Evolutionary conservation across 1,139 yeast genomes (phyloP).

Genomic region (Meyerozyma carpophila): DNA sequence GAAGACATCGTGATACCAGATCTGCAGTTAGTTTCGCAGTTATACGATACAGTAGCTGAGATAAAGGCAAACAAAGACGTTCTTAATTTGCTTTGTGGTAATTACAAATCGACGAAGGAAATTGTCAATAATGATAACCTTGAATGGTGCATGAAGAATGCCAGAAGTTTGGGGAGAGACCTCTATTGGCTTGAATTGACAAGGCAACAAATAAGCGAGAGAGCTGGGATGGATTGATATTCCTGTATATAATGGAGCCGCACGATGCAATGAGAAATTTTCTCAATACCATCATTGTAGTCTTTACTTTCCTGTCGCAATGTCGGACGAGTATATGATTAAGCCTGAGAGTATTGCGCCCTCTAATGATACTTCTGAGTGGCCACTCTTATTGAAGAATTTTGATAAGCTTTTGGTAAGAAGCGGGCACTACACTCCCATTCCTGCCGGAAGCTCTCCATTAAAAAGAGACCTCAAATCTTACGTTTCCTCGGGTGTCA

Average conservation of each 20-base stretch:
- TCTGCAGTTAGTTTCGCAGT: slow-evolving; percentile 36
- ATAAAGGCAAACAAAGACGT: slow-evolving; percentile 70
- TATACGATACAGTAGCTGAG: slow-evolving; percentile 63
- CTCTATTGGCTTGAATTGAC: slow-evolving; percentile 53
- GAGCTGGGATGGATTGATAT: slow-evolving; percentile 12
- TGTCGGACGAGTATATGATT: slow-evolving; percentile 68
- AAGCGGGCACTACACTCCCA: slow-evolving; percentile 95
- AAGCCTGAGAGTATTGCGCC: slow-evolving; percentile 86
- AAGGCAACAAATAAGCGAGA: slow-evolving; percentile 27
- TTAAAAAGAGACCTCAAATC: slow-evolving; percentile 88
- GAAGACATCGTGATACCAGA: slow-evolving; percentile 39
- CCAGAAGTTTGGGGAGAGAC: slow-evolving; percentile 68
- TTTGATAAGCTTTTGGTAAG: slow-evolving; percentile 91
- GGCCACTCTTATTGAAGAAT: slow-evolving; percentile 94
- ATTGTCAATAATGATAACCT: slow-evolving; percentile 32
- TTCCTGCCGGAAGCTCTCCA: slow-evolving; percentile 93
- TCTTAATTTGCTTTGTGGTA: slow-evolving; percentile 50
- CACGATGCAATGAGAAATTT: slow-evolving; percentile 14
- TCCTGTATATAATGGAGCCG: slow-evolving; percentile 11
- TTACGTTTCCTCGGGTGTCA: slow-evolving; percentile 90
- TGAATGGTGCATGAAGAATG: slow-evolving; percentile 51
- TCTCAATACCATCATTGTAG: slow-evolving; percentile 1
- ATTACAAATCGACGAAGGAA: slow-evolving; percentile 32
- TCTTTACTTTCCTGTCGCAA: slow-evolving; percentile 13
- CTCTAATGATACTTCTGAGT: slow-evolving; percentile 80